Percentiles rank a stretch among this genome's conserved stretches.
Evolutionary conservation across 1,139 yeast genomes (phyloP).

Genomic region (Suhomyces choctaworum): DNA sequence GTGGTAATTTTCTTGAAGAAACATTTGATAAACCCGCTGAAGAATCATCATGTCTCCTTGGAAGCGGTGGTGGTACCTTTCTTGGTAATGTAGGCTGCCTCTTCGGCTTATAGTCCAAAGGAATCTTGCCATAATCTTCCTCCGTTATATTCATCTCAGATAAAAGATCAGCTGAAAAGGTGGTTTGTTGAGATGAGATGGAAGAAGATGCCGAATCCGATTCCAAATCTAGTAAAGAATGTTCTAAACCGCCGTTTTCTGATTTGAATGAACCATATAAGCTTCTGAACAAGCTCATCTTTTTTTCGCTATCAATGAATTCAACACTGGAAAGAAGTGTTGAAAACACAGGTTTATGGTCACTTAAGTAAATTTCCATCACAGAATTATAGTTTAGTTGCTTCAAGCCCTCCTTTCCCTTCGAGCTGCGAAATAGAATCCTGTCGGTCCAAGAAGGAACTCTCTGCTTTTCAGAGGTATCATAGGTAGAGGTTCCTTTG

Average conservation of each 20-base stretch:
- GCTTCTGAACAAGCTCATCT: constrained; percentile 29
- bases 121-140: constrained; percentile 20
- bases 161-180: constrained; percentile 32
- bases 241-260: constrained; percentile 27
- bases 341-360: constrained; percentile 90
- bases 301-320: constrained; percentile 52
- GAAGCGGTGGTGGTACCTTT: constrained; percentile 39
- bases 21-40: constrained; percentile 14
- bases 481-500: constrained; percentile 80
- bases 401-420: constrained; percentile 43
- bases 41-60: constrained; percentile 21
- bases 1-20: constrained; percentile 23
- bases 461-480: constrained; percentile 87
- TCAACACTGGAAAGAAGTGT: constrained; percentile 65
- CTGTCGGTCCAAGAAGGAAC: constrained; percentile 98
- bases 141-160: constrained; percentile 42
- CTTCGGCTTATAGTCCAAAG: constrained; percentile 5
- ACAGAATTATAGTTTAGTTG: constrained; percentile 64
- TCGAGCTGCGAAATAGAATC: constrained; percentile 51
- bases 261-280: constrained; percentile 35
- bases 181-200: constrained; percentile 16
- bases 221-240: constrained; percentile 23
- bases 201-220: constrained; percentile 16
- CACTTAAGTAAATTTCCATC: constrained; percentile 64
- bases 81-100: constrained; percentile 21